Evolutionary conservation across 208 protist species (phyloP).

Genomic region (Trypanosoma lewisi): DNA sequence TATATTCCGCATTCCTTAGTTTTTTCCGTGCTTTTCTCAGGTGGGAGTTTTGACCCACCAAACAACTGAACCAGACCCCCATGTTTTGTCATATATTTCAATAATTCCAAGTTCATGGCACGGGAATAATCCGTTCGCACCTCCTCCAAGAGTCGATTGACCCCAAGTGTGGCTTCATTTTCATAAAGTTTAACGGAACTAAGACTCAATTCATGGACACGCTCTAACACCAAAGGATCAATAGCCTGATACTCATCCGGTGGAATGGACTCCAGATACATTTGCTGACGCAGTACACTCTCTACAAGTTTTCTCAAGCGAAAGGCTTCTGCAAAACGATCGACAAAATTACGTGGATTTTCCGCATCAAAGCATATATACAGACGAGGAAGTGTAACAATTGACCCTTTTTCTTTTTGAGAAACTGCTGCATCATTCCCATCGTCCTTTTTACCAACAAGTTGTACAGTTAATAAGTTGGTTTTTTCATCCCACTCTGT

Average conservation of each 20-base stretch:
- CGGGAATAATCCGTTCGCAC: constrained; percentile 85
- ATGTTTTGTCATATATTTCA: constrained; percentile 60
- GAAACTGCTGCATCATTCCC: not conserved
- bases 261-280: constrained; percentile 95
- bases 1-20: constrained; percentile 52
- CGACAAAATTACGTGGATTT: constrained; percentile 87
- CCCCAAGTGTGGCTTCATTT: constrained; percentile 71
- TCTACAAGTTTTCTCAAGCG: constrained; percentile 64
- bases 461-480: constrained; percentile 36
- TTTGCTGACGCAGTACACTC: constrained; percentile 74
- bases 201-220: constrained; percentile 64
- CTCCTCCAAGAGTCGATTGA: constrained; percentile 65
- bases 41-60: constrained; percentile 30
- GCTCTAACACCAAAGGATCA: constrained; percentile 53
- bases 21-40: constrained; percentile 2
- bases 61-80: constrained; percentile 50
- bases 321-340: constrained; percentile 87
- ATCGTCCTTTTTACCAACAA: constrained; percentile 16
- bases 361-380: constrained; percentile 93
- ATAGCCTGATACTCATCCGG: constrained; percentile 86
- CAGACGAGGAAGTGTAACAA: constrained; percentile 63
- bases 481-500: constrained; percentile 30
- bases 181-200: constrained; percentile 74
- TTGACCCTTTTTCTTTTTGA: not conserved
- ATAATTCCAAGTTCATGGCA: constrained; percentile 85